Conservation (phyloP, 169 alveolate species). For the Plasmodium cynomolgi region DNA sequence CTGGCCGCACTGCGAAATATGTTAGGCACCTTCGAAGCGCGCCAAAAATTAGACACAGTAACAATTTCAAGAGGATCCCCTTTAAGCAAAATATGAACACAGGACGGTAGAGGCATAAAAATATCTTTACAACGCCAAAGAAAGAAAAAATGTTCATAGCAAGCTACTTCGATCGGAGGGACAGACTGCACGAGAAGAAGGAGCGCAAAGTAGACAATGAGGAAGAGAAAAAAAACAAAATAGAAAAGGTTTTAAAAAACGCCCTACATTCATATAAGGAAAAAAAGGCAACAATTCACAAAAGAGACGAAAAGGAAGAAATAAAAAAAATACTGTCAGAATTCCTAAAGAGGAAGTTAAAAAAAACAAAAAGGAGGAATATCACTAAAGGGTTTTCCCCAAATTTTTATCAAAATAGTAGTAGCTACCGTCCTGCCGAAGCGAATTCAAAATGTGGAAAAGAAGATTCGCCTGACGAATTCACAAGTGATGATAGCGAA, state of each 20-base stretch:
- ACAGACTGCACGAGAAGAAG: background rate
- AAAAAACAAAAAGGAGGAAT: background rate
- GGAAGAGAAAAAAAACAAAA: background rate
- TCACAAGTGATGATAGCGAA: constrained; percentile 13
- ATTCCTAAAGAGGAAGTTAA: constrained; percentile 26
- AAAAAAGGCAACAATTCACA: background rate
- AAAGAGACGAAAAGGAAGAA: constrained; percentile 13
- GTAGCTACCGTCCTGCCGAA: background rate
- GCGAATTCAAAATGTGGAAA: background rate
- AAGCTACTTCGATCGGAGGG: constrained; percentile 25
- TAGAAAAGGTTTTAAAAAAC: constrained; percentile 31
- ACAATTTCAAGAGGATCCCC: background rate
- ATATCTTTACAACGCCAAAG: background rate
- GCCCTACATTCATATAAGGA: constrained; percentile 24
- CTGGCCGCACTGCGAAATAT: background rate
- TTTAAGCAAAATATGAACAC: background rate
- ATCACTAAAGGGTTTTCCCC: background rate
- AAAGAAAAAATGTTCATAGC: constrained; percentile 19
- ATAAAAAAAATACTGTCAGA: constrained; percentile 25
- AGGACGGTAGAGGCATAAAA: background rate
- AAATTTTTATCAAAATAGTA: background rate
- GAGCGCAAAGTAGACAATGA: constrained; percentile 1
- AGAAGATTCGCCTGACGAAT: background rate
- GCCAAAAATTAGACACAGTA: background rate
- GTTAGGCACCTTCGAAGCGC: background rate